Percentiles rank a stretch among this genome's conserved stretches.
These are phyloP conservation scores for Patellifolia procumbens DNA, from an alignment of 179 eudicot genomes.

Conservation along the genomic window DNA sequence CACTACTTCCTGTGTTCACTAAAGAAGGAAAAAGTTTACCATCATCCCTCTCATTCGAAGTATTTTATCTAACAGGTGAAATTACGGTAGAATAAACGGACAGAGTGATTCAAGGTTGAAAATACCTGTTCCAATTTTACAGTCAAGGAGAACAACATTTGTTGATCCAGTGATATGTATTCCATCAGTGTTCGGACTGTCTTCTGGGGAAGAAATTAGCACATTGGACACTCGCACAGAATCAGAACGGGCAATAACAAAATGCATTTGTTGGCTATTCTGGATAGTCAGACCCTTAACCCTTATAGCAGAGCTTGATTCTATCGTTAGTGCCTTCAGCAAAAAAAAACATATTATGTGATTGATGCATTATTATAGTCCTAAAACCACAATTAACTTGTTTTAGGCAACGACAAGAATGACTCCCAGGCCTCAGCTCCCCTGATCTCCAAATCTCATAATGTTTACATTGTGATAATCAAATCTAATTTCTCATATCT, in stretches of 20 bases:
- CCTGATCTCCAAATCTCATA: no score
- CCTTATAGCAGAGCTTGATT: constrained; percentile 49
- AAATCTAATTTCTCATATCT: no score
- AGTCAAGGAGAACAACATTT: constrained; percentile 51
- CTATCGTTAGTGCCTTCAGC: constrained; percentile 76
- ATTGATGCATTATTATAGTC: background rate
- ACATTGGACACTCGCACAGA: constrained; percentile 46
- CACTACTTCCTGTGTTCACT: background rate
- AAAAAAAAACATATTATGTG: constrained; percentile 1
- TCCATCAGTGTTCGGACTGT: constrained; percentile 60
- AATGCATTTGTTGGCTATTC: constrained; percentile 62
- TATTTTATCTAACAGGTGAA: background rate
- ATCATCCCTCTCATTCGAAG: background rate
- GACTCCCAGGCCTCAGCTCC: no score
- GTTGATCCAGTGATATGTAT: constrained; percentile 67
- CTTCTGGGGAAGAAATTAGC: constrained; percentile 51
- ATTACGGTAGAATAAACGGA: background rate
- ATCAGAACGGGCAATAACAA: constrained; percentile 39
- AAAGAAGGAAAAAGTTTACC: background rate
- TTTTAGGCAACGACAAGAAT: no score
- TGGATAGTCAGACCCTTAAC: constrained; percentile 49
- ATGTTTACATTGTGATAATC: no score
- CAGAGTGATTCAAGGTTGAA: constrained; percentile 10
- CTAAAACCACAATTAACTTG: no score
- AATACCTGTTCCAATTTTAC: constrained; percentile 79